A percentile compares a stretch with the other conserved stretches of the same genome.
Conservation (phyloP, 75 land plant species). For the Pinus tabuliformis region DNA sequence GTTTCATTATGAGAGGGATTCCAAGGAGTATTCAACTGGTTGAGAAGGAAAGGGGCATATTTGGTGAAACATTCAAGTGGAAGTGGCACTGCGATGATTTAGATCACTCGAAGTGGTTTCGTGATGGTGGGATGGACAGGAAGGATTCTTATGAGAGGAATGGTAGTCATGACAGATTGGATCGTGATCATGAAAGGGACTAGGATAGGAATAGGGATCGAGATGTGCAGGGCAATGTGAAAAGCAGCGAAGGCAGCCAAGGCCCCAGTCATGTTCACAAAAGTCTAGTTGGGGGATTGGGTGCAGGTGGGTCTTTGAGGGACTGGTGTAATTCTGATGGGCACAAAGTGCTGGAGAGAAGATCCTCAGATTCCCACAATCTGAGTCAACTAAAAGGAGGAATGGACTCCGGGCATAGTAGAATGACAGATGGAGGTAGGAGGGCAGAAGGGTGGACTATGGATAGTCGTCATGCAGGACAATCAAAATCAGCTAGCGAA, state of each 20-base stretch:
- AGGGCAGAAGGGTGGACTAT: background rate
- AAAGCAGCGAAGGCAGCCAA: background rate
- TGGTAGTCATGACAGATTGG: conserved; percentile 3
- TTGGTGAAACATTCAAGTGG: conserved; percentile 11
- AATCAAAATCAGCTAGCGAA: background rate
- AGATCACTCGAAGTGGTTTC: background rate
- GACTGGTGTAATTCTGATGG: conserved; percentile 2
- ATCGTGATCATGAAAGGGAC: background rate
- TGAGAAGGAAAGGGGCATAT: conserved; percentile 1
- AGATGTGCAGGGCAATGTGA: conserved; percentile 7
- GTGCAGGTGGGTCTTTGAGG: background rate
- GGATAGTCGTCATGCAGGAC: background rate
- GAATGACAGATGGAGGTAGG: background rate
- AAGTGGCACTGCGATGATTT: conserved; percentile 2
- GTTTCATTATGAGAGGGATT: background rate
- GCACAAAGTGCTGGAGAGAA: background rate
- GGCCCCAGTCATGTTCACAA: background rate
- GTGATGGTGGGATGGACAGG: conserved; percentile 1
- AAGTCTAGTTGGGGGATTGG: background rate
- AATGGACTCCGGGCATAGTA: background rate
- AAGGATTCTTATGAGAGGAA: conserved; percentile 7
- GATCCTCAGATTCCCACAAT: conserved; percentile 1
- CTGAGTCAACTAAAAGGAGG: background rate
- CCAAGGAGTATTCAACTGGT: background rate
- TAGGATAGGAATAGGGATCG: background rate